Conservation (phyloP, 352 stramenopile genomes). For the Phytophthora quininea region DNA sequence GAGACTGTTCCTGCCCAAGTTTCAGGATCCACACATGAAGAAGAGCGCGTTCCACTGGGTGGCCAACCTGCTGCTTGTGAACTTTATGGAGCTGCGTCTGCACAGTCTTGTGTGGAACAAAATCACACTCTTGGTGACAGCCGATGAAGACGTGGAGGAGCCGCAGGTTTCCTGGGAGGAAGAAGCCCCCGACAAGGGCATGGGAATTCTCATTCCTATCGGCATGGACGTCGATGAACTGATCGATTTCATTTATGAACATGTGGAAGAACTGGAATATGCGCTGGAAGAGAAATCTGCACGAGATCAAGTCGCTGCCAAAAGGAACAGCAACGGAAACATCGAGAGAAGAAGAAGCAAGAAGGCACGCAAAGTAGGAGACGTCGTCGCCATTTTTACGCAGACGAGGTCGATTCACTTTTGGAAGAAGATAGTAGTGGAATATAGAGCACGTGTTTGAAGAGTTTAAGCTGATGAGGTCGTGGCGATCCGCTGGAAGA, state of each 20-base stretch:
- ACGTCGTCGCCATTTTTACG: slow-evolving; percentile 61
- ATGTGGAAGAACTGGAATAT: slow-evolving; percentile 66
- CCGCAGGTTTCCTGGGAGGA: slow-evolving; percentile 61
- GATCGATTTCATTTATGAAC: slow-evolving; percentile 68
- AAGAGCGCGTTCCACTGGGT: slow-evolving; percentile 78
- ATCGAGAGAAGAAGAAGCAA: slow-evolving; percentile 33
- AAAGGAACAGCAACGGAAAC: slow-evolving; percentile 23
- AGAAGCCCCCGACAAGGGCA: slow-evolving; percentile 58
- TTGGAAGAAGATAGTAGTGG: slow-evolving; percentile 44
- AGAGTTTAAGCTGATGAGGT: not conserved
- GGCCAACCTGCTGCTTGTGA: slow-evolving; percentile 74
- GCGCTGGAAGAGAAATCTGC: slow-evolving; percentile 44
- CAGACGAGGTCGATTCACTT: slow-evolving; percentile 53
- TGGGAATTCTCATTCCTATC: slow-evolving; percentile 72
- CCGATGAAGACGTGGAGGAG: slow-evolving; percentile 38
- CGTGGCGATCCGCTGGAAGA: slow-evolving; percentile 11
- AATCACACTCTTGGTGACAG: slow-evolving; percentile 69
- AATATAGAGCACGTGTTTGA: not conserved
- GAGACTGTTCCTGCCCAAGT: slow-evolving; percentile 68
- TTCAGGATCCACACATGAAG: slow-evolving; percentile 55
- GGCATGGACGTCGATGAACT: slow-evolving; percentile 59
- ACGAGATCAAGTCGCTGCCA: slow-evolving; percentile 9
- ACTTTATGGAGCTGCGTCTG: slow-evolving; percentile 85
- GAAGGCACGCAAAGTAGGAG: slow-evolving; percentile 14
- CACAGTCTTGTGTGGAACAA: slow-evolving; percentile 88